Evolutionary conservation across 441 rosid genomes (phyloP).

Genomic region (Corymbia calophylla): DNA sequence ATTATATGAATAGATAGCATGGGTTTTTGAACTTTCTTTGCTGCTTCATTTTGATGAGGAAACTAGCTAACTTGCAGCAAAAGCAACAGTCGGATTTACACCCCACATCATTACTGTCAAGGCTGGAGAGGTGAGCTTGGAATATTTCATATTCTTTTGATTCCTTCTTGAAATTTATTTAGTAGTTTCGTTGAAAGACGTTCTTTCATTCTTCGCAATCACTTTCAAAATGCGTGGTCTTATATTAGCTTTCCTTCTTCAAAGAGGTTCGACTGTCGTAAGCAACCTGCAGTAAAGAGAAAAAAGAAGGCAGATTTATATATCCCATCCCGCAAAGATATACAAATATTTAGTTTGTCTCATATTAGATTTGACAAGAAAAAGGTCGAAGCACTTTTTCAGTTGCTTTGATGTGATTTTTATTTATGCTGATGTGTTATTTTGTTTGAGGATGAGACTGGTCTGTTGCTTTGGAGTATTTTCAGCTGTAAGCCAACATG

Average conservation of each 20-base stretch:
- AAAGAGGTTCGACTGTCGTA: background rate
- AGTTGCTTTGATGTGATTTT: background rate
- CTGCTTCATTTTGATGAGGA: background rate
- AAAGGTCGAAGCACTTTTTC: background rate
- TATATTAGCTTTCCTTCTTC: background rate
- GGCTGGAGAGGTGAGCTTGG: constrained; percentile 19
- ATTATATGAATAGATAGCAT: background rate
- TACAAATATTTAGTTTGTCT: background rate
- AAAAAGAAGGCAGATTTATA: background rate
- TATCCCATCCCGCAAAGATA: background rate
- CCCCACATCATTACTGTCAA: constrained; percentile 20
- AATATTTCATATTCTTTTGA: background rate
- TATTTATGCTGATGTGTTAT: background rate
- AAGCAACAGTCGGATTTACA: constrained; percentile 7
- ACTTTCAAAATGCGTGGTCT: background rate
- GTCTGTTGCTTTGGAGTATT: background rate
- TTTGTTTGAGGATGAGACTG: background rate
- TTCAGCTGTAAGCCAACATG: background rate
- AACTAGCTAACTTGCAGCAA: background rate
- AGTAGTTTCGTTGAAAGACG: background rate
- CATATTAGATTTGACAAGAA: background rate
- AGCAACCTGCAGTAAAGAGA: background rate
- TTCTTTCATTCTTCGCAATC: background rate
- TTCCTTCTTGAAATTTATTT: background rate
- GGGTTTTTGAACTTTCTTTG: background rate